Conservation (phyloP, 345 rosid species). For the Reutealis trisperma region DNA sequence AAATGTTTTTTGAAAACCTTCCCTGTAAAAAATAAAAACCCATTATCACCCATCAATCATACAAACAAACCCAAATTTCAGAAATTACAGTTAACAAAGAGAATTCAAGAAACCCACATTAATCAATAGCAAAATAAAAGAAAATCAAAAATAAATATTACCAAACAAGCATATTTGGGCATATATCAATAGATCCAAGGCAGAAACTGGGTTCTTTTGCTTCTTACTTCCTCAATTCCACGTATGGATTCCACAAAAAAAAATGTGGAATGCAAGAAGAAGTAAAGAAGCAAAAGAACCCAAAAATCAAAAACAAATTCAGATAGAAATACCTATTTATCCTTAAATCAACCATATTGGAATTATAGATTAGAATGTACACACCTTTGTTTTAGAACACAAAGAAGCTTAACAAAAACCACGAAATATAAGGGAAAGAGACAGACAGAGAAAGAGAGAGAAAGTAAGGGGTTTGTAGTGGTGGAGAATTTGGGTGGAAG, state of each 20-base stretch:
- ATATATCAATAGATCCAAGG: not conserved
- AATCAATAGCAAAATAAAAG: not conserved
- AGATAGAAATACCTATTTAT: not conserved
- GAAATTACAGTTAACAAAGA: not conserved
- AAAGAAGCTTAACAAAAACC: not conserved
- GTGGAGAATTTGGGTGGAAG: not conserved
- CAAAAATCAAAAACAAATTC: not conserved
- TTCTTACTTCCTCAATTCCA: not conserved
- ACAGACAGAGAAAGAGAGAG: not conserved
- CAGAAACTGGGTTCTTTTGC: not conserved
- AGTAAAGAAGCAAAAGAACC: not conserved
- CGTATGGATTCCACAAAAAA: not conserved
- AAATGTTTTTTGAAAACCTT: constrained; percentile 15
- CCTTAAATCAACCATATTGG: not conserved
- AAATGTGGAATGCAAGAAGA: not conserved
- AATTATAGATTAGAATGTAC: not conserved
- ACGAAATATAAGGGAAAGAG: not conserved
- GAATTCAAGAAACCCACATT: constrained; percentile 2
- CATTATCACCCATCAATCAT: not conserved
- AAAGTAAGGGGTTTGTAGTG: not conserved
- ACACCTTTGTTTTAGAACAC: no score
- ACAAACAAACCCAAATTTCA: not conserved
- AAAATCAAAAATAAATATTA: not conserved
- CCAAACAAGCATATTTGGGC: not conserved
- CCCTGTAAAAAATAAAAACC: constrained; percentile 25